These are phyloP conservation scores for Penicillium expansum DNA, from an alignment of 2,329 filamentous ascomycete genomes.

Conservation along the genomic window DNA sequence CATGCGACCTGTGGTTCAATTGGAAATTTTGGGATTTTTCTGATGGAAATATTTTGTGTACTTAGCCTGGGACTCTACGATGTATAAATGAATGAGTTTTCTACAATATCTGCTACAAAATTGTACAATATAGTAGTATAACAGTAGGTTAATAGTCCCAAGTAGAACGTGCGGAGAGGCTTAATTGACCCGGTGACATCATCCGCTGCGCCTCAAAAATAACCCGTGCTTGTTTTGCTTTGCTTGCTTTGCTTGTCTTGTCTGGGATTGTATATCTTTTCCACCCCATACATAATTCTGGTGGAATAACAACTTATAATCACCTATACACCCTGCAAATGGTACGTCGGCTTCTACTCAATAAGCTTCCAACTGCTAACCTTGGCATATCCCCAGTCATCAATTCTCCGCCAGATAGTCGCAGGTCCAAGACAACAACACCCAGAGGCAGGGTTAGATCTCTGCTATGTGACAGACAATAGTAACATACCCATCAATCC, in stretches of 20 bases:
- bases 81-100: not conserved
- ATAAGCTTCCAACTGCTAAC: not conserved
- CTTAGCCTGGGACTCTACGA: not conserved
- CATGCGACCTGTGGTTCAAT: not conserved
- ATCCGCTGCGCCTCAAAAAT: conserved; percentile 3
- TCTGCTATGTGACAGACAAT: conserved; percentile 91
- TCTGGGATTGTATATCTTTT: not conserved
- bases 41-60: not conserved
- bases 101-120: not conserved
- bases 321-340: not conserved
- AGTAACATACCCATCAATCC: conserved; percentile 37
- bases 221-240: not conserved
- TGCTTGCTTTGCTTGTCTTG: no score
- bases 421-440: conserved; percentile 81
- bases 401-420: conserved; percentile 83
- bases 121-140: not conserved
- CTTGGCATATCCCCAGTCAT: conserved; percentile 51
- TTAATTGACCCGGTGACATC: conserved; percentile 7
- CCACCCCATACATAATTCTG: not conserved
- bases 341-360: not conserved
- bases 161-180: not conserved
- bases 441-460: conserved; percentile 81
- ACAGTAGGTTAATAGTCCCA: not conserved
- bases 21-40: not conserved
- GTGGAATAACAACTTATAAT: not conserved